A percentile compares a stretch with the other conserved stretches of the same genome.
These are phyloP conservation scores for Arthrobotrys sphaeroides DNA, from an alignment of 2,329 filamentous ascomycete genomes.

Conservation along the genomic window DNA sequence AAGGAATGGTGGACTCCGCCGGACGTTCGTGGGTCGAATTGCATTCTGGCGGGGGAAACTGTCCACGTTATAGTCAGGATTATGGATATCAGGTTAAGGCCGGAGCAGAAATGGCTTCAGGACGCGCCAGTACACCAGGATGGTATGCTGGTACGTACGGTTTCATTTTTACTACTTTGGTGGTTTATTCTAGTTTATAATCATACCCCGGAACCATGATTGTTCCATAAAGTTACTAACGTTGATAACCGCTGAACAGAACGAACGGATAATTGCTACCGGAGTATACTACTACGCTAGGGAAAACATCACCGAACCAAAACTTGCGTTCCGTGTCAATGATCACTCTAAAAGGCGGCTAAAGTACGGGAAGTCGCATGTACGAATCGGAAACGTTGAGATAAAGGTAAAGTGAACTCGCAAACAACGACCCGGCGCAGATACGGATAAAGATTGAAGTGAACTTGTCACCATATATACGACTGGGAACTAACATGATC, in stretches of 20 bases:
- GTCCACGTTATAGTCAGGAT: neutral
- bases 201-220: too few relatives aligned
- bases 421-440: neutral
- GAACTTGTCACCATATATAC: too few relatives aligned
- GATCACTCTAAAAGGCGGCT: too few relatives aligned
- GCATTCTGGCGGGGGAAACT: neutral
- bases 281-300: neutral
- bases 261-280: slow-evolving; percentile 12
- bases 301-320: neutral
- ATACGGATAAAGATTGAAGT: too few relatives aligned
- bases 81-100: neutral
- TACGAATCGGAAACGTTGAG: neutral
- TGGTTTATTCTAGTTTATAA: too few relatives aligned
- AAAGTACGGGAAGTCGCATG: too few relatives aligned
- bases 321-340: neutral
- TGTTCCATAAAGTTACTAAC: too few relatives aligned
- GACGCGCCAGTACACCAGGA: too few relatives aligned
- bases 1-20: too few relatives aligned
- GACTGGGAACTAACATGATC: too few relatives aligned
- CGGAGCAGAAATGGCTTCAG: neutral
- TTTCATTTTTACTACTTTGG: neutral
- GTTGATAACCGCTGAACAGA: neutral
- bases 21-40: too few relatives aligned
- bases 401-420: neutral
- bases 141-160: neutral